Percentiles rank a stretch among this genome's conserved stretches.
These are phyloP conservation scores for Caryopteris hybrid DNA, from an alignment of 305 asterid genomes.

Conservation along the genomic window DNA sequence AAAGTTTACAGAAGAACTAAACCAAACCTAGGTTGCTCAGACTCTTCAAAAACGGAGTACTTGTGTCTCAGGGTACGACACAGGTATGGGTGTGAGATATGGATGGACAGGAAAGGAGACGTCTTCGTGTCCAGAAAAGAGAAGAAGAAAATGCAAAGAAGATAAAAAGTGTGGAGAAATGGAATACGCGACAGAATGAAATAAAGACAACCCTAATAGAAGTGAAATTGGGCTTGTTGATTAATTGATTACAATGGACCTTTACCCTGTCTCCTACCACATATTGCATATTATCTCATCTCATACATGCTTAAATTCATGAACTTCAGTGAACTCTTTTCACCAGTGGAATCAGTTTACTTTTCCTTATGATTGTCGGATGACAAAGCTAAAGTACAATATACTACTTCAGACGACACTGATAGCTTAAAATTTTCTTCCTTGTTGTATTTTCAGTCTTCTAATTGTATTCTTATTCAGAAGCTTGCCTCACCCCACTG, in stretches of 20 bases:
- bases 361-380: not conserved
- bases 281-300: not conserved
- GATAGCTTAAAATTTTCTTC: not conserved
- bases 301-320: not conserved
- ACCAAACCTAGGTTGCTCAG: conserved; percentile 12
- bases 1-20: conserved; percentile 1
- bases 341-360: not conserved
- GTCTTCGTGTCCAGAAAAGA: too few relatives aligned
- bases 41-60: too few relatives aligned
- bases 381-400: not conserved
- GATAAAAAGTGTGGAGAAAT: too few relatives aligned
- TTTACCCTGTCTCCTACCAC: not conserved
- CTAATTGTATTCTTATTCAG: not conserved
- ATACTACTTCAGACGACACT: not conserved
- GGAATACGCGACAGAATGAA: too few relatives aligned
- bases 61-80: too few relatives aligned
- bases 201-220: too few relatives aligned
- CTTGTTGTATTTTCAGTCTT: not conserved
- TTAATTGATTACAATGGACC: too few relatives aligned
- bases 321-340: not conserved
- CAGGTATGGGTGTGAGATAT: too few relatives aligned
- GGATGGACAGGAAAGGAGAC: too few relatives aligned
- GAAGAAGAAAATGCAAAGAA: too few relatives aligned
- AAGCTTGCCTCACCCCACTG: not conserved
- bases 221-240: too few relatives aligned